Evolutionary conservation across 1,284 basidiomycete genomes (phyloP).

Genomic region (Ganoderma sp.): DNA sequence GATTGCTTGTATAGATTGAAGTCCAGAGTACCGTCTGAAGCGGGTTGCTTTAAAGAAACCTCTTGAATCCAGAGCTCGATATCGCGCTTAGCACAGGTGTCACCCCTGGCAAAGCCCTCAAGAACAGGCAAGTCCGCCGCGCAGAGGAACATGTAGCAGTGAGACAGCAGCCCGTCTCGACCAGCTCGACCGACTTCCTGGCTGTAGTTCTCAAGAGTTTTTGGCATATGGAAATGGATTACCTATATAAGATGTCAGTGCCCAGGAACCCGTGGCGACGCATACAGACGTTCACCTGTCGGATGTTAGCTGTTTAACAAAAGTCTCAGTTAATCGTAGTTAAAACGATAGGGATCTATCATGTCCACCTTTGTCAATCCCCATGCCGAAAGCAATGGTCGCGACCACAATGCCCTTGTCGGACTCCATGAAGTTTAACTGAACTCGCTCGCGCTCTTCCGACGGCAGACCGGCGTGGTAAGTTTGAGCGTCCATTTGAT

Average conservation of each 20-base stretch:
- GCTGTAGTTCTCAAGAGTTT: slow-evolving; percentile 69
- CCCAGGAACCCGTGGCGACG: neutral
- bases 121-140: slow-evolving; percentile 49
- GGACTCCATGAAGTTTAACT: slow-evolving; percentile 68
- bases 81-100: slow-evolving; percentile 49
- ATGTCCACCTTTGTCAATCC: slow-evolving; percentile 64
- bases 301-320: slow-evolving; percentile 38
- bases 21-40: slow-evolving; percentile 46
- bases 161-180: slow-evolving; percentile 67
- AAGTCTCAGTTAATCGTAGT: neutral
- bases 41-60: slow-evolving; percentile 45
- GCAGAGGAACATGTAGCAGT: slow-evolving; percentile 61
- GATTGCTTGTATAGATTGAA: slow-evolving; percentile 53
- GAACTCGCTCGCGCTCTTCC: slow-evolving; percentile 60
- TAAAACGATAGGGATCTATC: neutral
- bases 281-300: slow-evolving; percentile 37
- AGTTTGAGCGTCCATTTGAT: slow-evolving; percentile 58
- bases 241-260: slow-evolving; percentile 49
- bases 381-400: slow-evolving; percentile 77
- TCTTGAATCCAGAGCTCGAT: slow-evolving; percentile 51
- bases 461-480: slow-evolving; percentile 75
- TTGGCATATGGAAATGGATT: slow-evolving; percentile 71
- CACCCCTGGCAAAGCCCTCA: slow-evolving; percentile 54
- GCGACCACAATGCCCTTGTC: slow-evolving; percentile 71
- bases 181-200: slow-evolving; percentile 83